These are phyloP conservation scores for Backusella parvicylindrica DNA, from an alignment of 192 early-diverging fungal genomes.

Conservation along the genomic window DNA sequence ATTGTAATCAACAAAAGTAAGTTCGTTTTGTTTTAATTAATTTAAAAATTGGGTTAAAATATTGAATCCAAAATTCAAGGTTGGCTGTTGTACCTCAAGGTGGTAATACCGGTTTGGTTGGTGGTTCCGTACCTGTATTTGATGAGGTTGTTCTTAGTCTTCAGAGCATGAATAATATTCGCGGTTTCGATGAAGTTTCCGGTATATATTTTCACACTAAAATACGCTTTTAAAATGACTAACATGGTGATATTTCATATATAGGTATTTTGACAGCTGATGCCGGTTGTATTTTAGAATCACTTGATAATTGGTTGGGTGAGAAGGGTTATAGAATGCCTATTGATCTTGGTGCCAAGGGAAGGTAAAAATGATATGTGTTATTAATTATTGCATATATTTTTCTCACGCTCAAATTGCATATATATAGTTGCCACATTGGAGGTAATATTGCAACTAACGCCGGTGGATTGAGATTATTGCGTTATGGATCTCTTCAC, in stretches of 20 bases:
- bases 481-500: constrained; percentile 95
- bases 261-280: constrained; percentile 85
- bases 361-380: constrained; percentile 30
- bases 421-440: constrained; percentile 86
- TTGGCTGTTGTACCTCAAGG: constrained; percentile 97
- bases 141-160: constrained; percentile 91
- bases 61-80: not conserved
- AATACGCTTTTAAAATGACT: not conserved
- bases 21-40: not conserved
- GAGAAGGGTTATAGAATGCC: constrained; percentile 91
- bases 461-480: constrained; percentile 89
- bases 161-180: constrained; percentile 74
- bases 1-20: constrained; percentile 77
- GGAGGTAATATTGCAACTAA: constrained; percentile 99
- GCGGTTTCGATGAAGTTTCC: constrained; percentile 67
- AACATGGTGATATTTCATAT: too few relatives aligned
- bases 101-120: constrained; percentile 99
- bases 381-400: not conserved
- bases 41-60: too few relatives aligned
- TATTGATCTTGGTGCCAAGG: constrained; percentile 87
- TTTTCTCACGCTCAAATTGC: not conserved
- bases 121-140: constrained; percentile 91
- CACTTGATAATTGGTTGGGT: constrained; percentile 80
- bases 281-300: constrained; percentile 90
- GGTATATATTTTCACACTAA: constrained; percentile 27